Evolutionary conservation across 768 basidiomycete species (phyloP), one percentile per base, ranked within the genome.

Genomic region (Kwoniella sp.): DNA sequence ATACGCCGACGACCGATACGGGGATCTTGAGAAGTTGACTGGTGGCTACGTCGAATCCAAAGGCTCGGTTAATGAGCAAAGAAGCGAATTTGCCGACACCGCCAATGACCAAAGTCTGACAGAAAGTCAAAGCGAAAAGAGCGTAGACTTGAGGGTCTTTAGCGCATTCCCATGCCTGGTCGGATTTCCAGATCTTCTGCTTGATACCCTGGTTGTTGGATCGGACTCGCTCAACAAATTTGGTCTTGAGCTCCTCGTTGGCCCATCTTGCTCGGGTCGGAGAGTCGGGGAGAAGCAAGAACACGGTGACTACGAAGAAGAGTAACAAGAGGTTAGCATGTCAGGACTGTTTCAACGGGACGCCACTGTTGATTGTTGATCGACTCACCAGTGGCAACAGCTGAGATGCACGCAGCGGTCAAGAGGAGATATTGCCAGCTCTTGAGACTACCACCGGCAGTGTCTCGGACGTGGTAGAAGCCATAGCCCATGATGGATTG

Each of bases 121-220:
- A 82, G 63, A 84, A 83, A 1, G 84, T 82, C 36, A 84, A 80
- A 37, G 84, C 58, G 10, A 82, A 80, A 29, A 85, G 76, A 13
- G 80, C 76, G 82, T 83, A 84, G 6, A 83, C 82, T 33, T 80
- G 82, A 3, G 70, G 72, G 61, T 77, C 75, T 37, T 58, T 47
- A 21, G 73, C 68, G 17, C 66, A 58, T 50, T 77, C 75, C 53
- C 56, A 46, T 19, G 69, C 68, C 54, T 77, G 71, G 12, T 67
- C 51, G 57, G 64, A 69, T 29, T 77, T 69, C 65, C 66, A 74
- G 2, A 64, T 54, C 22, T 52, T 55, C 15, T 73, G 62, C 55
- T 66, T 62, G 46, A 64, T 68, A 60, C 73, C 73, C 22, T 71
- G 72, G 40, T 74, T 63, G 65, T 74, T 74, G 53, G 60, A 56